Conservation (phyloP, 352 stramenopile species). For the Hyphochytrium catenoides region DNA sequence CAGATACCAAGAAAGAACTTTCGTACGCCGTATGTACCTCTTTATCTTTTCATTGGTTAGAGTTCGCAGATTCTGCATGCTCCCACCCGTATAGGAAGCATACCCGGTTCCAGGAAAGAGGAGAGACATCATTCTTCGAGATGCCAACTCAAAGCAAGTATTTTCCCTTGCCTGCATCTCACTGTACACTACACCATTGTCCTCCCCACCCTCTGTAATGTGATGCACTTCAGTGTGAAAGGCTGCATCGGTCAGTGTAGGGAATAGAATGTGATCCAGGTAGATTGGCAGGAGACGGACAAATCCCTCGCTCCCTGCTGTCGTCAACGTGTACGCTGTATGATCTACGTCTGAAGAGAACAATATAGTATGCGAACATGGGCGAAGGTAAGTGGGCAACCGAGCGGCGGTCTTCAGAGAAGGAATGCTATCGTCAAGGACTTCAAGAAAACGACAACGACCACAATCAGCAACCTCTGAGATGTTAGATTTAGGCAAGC, state of each 20-base stretch:
- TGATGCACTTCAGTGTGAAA: slow-evolving; percentile 23
- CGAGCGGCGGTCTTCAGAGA: no score
- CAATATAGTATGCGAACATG: no score
- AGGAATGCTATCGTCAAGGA: no score
- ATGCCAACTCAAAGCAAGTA: slow-evolving; percentile 12
- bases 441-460: no score
- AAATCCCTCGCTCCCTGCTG: slow-evolving; percentile 15
- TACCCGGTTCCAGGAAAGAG: slow-evolving; percentile 16
- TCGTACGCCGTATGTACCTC: no score
- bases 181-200: slow-evolving; percentile 23
- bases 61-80: slow-evolving; percentile 13
- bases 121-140: slow-evolving; percentile 10
- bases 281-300: slow-evolving; percentile 19
- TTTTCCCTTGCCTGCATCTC: slow-evolving; percentile 16
- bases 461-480: no score
- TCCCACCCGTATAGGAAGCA: slow-evolving; percentile 14
- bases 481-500: no score
- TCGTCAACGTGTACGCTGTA: slow-evolving; percentile 19
- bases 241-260: slow-evolving; percentile 15
- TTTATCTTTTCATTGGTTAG: slow-evolving; percentile 13
- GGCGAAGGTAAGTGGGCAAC: no score
- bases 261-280: slow-evolving; percentile 20
- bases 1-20: no score
- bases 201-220: slow-evolving; percentile 14
- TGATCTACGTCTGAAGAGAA: slow-evolving; percentile 21